Evolutionary conservation across 805 yeast species (phyloP).

Genomic region (Suhomyces kilbournensis): DNA sequence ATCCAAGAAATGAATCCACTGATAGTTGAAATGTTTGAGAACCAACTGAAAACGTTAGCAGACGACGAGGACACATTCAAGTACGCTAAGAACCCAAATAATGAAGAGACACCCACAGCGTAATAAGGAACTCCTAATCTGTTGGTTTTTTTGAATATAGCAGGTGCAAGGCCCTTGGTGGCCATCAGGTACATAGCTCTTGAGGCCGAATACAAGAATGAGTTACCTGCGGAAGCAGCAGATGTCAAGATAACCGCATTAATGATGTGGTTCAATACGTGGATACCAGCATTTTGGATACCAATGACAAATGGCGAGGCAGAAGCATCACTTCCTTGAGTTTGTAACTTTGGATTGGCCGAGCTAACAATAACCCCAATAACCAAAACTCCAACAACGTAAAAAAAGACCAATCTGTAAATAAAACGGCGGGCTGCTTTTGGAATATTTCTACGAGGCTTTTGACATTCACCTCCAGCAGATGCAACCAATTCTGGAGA

Average conservation of each 20-base stretch:
- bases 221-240: constrained; percentile 48
- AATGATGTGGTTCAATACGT: constrained; percentile 69
- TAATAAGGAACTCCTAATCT: constrained; percentile 43
- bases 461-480: constrained; percentile 56
- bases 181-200: constrained; percentile 53
- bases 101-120: constrained; percentile 30
- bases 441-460: constrained; percentile 58
- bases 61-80: constrained; percentile 54
- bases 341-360: constrained; percentile 20
- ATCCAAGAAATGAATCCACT: constrained; percentile 69
- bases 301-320: constrained; percentile 84
- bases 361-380: constrained; percentile 39
- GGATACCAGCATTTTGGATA: constrained; percentile 65
- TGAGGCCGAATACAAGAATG: constrained; percentile 68
- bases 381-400: constrained; percentile 38
- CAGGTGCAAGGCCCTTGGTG: constrained; percentile 55
- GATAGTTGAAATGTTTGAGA: constrained; percentile 61
- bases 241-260: constrained; percentile 73
- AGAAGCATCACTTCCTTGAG: constrained; percentile 22
- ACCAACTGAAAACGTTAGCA: constrained; percentile 58
- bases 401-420: constrained; percentile 45
- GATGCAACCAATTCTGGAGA: constrained; percentile 54
- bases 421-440: constrained; percentile 61
- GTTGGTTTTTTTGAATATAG: constrained; percentile 32
- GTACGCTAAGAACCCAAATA: constrained; percentile 47